A percentile compares a stretch with the other conserved stretches of the same genome.
Conservation (phyloP, 208 protist genomes). For the Leishmania braziliensis region DNA sequence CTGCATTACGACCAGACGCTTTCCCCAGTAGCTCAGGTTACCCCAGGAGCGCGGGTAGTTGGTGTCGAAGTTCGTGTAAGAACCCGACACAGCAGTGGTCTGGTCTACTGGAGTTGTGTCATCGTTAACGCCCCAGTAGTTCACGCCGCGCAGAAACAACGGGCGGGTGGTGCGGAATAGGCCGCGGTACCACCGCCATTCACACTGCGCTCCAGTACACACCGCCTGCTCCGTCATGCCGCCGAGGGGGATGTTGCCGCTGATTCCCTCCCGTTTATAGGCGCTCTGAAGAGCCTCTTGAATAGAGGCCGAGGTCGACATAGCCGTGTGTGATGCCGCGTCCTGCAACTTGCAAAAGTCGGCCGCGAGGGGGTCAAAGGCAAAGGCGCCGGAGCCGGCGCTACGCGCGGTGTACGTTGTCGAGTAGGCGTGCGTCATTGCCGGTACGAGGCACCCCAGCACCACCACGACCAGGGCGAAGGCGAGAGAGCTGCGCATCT, state of each 20-base stretch:
- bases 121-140: conserved; percentile 35
- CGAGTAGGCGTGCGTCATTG: conserved; percentile 42
- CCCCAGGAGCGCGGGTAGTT: conserved; percentile 40
- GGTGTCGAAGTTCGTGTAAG: conserved; percentile 37
- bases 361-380: conserved; percentile 11
- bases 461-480: neutral
- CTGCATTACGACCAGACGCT: conserved; percentile 44
- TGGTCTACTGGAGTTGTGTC: neutral
- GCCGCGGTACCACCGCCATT: conserved; percentile 56
- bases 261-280: conserved; percentile 17
- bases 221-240: conserved; percentile 37
- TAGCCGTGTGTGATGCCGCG: conserved; percentile 43
- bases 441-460: conserved; percentile 13
- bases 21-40: conserved; percentile 47
- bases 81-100: conserved; percentile 10
- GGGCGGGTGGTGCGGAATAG: conserved; percentile 37
- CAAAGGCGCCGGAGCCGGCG: conserved; percentile 5
- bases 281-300: conserved; percentile 24
- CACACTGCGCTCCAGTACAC: conserved; percentile 37
- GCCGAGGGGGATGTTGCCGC: conserved; percentile 38
- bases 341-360: conserved; percentile 17
- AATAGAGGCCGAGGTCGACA: conserved; percentile 48
- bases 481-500: conserved; percentile 4
- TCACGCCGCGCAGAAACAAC: conserved; percentile 50
- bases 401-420: conserved; percentile 29